phyloP scores from a whole-genome alignment of 2,329 filamentous ascomycete species.

The Cadophora luteo-olivacea region DNA sequence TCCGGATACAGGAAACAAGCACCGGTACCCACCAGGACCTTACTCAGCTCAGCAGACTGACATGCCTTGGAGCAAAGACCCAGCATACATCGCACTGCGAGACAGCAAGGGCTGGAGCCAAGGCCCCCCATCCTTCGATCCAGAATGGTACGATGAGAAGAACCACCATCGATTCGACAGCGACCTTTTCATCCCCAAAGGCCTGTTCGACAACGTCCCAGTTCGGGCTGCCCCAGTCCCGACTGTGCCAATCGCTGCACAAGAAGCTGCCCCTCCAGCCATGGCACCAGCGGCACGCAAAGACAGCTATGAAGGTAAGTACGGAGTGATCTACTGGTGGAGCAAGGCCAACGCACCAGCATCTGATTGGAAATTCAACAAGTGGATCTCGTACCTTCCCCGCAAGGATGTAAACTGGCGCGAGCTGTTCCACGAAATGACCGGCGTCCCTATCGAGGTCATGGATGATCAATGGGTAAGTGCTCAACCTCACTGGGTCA shows the following conservation, averaged over 20 bases:
- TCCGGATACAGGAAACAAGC: not conserved
- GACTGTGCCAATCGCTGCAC: not conserved
- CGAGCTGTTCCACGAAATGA: slow-evolving; percentile 7
- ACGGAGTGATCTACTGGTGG: not conserved
- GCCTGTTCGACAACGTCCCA: not conserved
- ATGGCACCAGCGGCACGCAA: not conserved
- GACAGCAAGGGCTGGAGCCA: not conserved
- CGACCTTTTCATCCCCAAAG: not conserved
- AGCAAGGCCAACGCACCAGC: not conserved
- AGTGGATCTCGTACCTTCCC: not conserved
- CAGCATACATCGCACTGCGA: not conserved
- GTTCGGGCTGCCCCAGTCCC: not conserved
- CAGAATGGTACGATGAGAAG: not conserved
- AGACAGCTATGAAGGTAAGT: not conserved
- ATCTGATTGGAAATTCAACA: not conserved
- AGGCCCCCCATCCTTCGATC: not conserved
- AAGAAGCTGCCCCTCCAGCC: not conserved
- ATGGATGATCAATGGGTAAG: slow-evolving; percentile 2
- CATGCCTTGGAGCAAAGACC: not conserved
- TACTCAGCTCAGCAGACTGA: not conserved
- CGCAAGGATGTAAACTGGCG: not conserved
- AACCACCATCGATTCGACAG: not conserved
- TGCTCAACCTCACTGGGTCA: not conserved
- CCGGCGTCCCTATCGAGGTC: not conserved
- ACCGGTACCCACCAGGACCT: not conserved